Evolutionary conservation across 78 protist species (phyloP), one percentile per base, ranked within the genome.

Genomic region (Cyanophora paradoxa): DNA sequence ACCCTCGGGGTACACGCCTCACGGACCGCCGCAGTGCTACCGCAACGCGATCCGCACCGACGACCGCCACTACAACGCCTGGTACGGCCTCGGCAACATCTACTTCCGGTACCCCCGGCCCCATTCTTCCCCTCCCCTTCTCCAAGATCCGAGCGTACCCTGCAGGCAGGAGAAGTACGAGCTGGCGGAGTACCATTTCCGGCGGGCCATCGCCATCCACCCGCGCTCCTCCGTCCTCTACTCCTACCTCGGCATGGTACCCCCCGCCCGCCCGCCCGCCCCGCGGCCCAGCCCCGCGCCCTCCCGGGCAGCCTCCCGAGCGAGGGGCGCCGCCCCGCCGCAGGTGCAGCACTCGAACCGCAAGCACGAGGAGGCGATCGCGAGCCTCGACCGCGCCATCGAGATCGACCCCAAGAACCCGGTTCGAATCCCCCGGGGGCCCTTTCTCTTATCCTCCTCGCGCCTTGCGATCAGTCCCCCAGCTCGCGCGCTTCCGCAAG

Each of bases 21-120:
- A n/a, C n/a, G n/a, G n/a, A n/a, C n/a, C 68, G 54, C 39, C 75
- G 10, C 65, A 37, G 6, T 56, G 61, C 65, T 91, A 72, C 81
- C 61, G 93, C 30, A 44, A 59, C 41, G 95, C 95, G 20, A 39
- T 91, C 3, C 74, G 76, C 24, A 20, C 68, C 46, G 93, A 91
- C 79, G 71, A 74, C 20, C 61, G 93, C 13, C 95, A 91, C 82
- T 91, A 89, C 74, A 90, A 90, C 48, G 90, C 92, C 11, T 89
- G 89, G 88, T 85, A 74, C 50, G 79, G 79, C n/a, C 52, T 74
- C 33, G 79, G 79, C 42, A 62, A 57, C 50, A 63, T 74, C 61
- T 74, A 74, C 50, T 64, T 63, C 42, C 24, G 68, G 20, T 4
- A 11, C 46, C 46, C 46, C 46, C 46, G 20, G 20, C 46, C 46